Evolutionary conservation across 768 basidiomycete genomes (phyloP).

Genomic region (Jaapia argillacea): DNA sequence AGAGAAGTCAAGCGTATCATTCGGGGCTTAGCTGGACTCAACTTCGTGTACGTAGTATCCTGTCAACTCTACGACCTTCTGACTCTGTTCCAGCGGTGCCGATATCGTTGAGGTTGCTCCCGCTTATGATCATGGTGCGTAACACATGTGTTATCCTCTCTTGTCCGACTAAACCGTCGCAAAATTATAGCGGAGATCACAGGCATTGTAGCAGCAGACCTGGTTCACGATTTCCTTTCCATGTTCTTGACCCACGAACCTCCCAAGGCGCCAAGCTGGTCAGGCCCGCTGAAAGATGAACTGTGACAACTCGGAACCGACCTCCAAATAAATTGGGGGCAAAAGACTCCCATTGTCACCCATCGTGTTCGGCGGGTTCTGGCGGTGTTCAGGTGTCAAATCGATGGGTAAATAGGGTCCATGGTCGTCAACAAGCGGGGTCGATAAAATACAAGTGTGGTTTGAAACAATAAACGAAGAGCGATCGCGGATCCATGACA

Average conservation of each 20-base stretch:
- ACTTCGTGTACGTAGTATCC: constrained; percentile 55
- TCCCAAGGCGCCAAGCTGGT: constrained; percentile 17
- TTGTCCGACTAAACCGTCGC: constrained; percentile 2
- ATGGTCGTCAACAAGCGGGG: no score
- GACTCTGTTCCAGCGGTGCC: constrained; percentile 35
- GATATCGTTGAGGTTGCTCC: constrained; percentile 71
- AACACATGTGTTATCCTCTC: not conserved
- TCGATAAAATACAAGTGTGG: no score
- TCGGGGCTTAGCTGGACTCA: constrained; percentile 68
- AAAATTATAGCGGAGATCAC: constrained; percentile 50
- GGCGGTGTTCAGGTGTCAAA: no score
- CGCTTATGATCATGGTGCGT: constrained; percentile 58
- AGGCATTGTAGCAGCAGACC: constrained; percentile 55
- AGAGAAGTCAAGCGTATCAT: constrained; percentile 76
- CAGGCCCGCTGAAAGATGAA: constrained; percentile 16
- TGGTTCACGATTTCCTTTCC: constrained; percentile 61
- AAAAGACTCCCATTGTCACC: no score
- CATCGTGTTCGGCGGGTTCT: no score
- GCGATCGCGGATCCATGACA: no score
- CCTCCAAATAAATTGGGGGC: no score
- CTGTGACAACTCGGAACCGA: no score
- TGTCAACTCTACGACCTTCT: not conserved
- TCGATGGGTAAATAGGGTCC: no score
- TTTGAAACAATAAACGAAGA: no score
- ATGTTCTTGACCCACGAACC: constrained; percentile 41